Evolutionary conservation across 768 basidiomycete genomes (phyloP).

Genomic region (Chiua virens): DNA sequence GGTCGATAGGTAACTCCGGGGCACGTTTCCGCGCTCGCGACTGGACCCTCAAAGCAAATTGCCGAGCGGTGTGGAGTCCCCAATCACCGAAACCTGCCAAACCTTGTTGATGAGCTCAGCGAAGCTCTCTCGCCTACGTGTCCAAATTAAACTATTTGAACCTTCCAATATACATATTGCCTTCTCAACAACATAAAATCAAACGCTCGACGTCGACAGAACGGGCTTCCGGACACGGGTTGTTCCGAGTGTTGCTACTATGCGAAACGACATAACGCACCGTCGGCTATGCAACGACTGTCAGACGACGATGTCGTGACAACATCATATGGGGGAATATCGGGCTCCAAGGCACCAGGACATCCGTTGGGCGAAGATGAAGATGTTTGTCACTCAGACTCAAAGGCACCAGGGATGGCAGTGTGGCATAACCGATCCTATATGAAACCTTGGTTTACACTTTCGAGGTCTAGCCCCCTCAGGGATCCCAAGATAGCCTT

Average conservation of each 20-base stretch:
- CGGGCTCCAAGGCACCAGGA: slow-evolving; percentile 23
- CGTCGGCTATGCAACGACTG: slow-evolving; percentile 6
- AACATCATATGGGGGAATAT: slow-evolving; percentile 7
- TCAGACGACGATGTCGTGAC: slow-evolving; percentile 3
- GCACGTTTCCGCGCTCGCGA: slow-evolving; percentile 15
- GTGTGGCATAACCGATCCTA: slow-evolving; percentile 17
- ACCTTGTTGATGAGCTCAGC: slow-evolving; percentile 32
- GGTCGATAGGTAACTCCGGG: slow-evolving; percentile 20
- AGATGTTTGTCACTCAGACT: slow-evolving; percentile 7
- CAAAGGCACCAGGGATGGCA: slow-evolving; percentile 22
- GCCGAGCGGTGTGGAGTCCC: slow-evolving; percentile 26
- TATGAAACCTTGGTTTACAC: slow-evolving; percentile 19
- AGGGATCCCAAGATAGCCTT: slow-evolving; percentile 30
- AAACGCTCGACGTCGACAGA: slow-evolving; percentile 2
- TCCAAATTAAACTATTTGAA: slow-evolving; percentile 25
- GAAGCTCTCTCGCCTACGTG: slow-evolving; percentile 19
- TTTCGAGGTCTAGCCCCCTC: slow-evolving; percentile 26
- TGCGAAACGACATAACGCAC: neutral
- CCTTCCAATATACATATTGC: slow-evolving; percentile 12
- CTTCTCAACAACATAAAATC: neutral
- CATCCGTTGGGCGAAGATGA: slow-evolving; percentile 3
- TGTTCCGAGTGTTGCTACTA: slow-evolving; percentile 4
- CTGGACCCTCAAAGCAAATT: slow-evolving; percentile 19
- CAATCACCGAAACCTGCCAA: slow-evolving; percentile 25
- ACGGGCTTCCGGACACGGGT: neutral